phyloP scores from a whole-genome alignment of 2,329 filamentous ascomycete genomes.

The Cladophialophora chaetospira region DNA sequence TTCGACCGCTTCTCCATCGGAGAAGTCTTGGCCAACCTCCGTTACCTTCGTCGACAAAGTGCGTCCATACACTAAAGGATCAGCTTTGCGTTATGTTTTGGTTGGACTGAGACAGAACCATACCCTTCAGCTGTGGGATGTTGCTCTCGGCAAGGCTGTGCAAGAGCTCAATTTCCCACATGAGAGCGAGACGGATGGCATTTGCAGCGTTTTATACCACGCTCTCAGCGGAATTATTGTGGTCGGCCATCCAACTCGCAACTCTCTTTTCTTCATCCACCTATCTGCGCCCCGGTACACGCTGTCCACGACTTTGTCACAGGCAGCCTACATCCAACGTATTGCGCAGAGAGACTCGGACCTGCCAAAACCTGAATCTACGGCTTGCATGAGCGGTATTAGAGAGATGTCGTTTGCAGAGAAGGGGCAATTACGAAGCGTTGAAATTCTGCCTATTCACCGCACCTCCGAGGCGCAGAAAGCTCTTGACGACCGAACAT shows the following conservation, averaged over 20 bases:
- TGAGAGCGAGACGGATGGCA: constrained; percentile 93
- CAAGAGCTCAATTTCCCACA: constrained; percentile 97
- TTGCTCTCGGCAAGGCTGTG: constrained; percentile 90
- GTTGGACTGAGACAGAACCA: constrained; percentile 99
- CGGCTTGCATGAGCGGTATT: constrained; percentile 94
- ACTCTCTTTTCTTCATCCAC: constrained; percentile 96
- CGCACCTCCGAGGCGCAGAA: constrained; percentile 54
- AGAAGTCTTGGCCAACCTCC: constrained; percentile 96
- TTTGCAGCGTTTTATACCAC: constrained; percentile 95
- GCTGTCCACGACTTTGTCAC: constrained; percentile 69
- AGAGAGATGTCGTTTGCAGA: constrained; percentile 90
- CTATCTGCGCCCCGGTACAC: constrained; percentile 92
- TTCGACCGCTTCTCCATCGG: constrained; percentile 79
- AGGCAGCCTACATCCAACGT: constrained; percentile 83
- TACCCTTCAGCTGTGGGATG: constrained; percentile 96
- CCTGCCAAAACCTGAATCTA: constrained; percentile 85
- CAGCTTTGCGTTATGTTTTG: constrained; percentile 90
- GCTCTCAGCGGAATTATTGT: constrained; percentile 89
- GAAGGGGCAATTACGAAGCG: constrained; percentile 81
- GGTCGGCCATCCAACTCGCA: constrained; percentile 92
- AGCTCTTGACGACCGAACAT: constrained; percentile 63
- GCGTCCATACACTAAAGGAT: constrained; percentile 85
- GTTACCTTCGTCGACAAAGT: constrained; percentile 95
- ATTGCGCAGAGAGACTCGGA: constrained; percentile 70
- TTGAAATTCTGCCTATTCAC: constrained; percentile 79